A percentile compares a stretch with the other conserved stretches of the same genome.
These are phyloP conservation scores for Diplodia mutila DNA, from an alignment of 2,329 filamentous ascomycete species.

Conservation along the genomic window DNA sequence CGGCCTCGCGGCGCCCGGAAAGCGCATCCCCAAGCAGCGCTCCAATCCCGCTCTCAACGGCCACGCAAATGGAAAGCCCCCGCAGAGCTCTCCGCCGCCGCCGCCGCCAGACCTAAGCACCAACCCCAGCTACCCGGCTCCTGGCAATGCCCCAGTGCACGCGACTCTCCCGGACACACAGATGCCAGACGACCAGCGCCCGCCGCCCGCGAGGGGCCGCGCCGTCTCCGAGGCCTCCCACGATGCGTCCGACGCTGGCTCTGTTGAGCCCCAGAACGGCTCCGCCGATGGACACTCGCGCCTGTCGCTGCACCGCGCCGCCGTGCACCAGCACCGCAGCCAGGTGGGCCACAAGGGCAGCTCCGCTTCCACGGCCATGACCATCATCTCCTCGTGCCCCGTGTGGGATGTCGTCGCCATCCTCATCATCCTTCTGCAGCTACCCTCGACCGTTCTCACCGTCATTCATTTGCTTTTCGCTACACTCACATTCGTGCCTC, in stretches of 20 bases:
- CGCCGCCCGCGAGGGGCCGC: conserved; percentile 40
- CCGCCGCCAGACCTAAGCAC: conserved; percentile 44
- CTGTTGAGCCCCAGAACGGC: conserved; percentile 36
- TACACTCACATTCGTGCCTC: conserved; percentile 87
- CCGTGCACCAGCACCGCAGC: conserved; percentile 57
- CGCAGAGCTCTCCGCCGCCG: conserved; percentile 45
- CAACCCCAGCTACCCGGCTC: conserved; percentile 41
- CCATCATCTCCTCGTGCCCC: conserved; percentile 86
- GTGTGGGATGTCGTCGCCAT: conserved; percentile 95
- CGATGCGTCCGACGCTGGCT: conserved; percentile 49
- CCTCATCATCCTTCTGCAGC: conserved; percentile 90
- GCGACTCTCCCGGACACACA: conserved; percentile 16
- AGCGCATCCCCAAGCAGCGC: conserved; percentile 60
- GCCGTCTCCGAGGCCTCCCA: conserved; percentile 49
- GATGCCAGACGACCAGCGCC: conserved; percentile 27
- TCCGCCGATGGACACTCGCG: conserved; percentile 45
- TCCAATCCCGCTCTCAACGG: conserved; percentile 52
- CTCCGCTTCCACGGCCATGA: conserved; percentile 76
- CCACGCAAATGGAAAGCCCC: conserved; percentile 46
- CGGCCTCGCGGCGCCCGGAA: conserved; percentile 79
- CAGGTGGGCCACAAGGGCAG: conserved; percentile 57
- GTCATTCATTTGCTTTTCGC: conserved; percentile 92
- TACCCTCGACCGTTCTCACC: conserved; percentile 85
- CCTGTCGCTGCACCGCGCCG: conserved; percentile 36
- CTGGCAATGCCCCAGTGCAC: conserved; percentile 32